A percentile compares a stretch with the other conserved stretches of the same genome.
Evolutionary conservation across 2,329 filamentous ascomycete genomes (phyloP).

Genomic region (Hymenoscyphus repandus): DNA sequence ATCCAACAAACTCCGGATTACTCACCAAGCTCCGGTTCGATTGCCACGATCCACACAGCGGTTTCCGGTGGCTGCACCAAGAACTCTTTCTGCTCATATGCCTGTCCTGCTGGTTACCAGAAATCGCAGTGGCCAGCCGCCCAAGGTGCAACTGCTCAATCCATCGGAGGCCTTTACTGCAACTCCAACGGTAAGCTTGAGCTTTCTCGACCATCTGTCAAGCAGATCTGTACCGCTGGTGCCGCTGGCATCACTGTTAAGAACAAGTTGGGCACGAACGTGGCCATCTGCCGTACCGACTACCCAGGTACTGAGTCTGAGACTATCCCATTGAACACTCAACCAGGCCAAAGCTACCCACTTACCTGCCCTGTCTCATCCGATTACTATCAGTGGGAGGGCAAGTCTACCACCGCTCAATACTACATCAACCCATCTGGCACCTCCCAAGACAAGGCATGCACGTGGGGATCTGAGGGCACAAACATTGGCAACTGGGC

Average conservation of each 20-base stretch:
- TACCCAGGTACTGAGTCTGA: slow-evolving; percentile 91
- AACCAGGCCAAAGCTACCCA: slow-evolving; percentile 51
- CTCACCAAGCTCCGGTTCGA: slow-evolving; percentile 55
- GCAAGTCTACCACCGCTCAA: slow-evolving; percentile 75
- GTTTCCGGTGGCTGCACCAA: slow-evolving; percentile 55
- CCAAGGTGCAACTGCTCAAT: slow-evolving; percentile 78
- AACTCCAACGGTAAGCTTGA: slow-evolving; percentile 66
- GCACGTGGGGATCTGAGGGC: slow-evolving; percentile 66
- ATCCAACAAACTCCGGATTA: slow-evolving; percentile 61
- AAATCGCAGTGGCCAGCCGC: slow-evolving; percentile 82
- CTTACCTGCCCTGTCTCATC: slow-evolving; percentile 71
- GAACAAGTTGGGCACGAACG: slow-evolving; percentile 65
- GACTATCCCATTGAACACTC: slow-evolving; percentile 68
- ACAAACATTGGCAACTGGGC: slow-evolving; percentile 72
- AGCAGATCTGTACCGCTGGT: slow-evolving; percentile 71
- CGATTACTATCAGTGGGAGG: slow-evolving; percentile 74
- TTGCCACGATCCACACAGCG: slow-evolving; percentile 47
- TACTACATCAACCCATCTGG: slow-evolving; percentile 94
- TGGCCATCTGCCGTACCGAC: slow-evolving; percentile 86
- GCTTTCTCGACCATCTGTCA: slow-evolving; percentile 63
- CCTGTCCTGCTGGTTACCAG: slow-evolving; percentile 85
- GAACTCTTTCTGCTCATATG: slow-evolving; percentile 81
- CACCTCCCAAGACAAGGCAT: slow-evolving; percentile 59
- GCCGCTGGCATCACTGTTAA: slow-evolving; percentile 61
- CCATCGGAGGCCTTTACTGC: slow-evolving; percentile 83